Evolutionary conservation across 768 basidiomycete genomes (phyloP).

Genomic region (Lactifluus rugatus): DNA sequence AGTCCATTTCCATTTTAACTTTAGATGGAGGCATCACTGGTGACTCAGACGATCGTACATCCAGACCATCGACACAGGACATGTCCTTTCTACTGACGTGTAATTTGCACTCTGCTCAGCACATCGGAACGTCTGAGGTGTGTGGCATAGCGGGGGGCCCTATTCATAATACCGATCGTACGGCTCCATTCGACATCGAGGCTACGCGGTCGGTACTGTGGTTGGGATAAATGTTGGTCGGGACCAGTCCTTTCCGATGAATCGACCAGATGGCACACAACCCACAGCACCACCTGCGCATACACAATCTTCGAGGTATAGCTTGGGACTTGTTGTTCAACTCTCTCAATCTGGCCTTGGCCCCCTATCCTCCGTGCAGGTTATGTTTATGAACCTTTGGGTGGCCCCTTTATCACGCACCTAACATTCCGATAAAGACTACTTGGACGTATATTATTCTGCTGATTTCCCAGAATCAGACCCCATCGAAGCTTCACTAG

Average conservation of each 20-base stretch:
- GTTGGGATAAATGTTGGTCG: not conserved
- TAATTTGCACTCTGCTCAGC: not conserved
- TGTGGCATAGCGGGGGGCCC: not conserved
- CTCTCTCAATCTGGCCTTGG: not conserved
- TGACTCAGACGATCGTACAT: not conserved
- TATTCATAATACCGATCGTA: not conserved
- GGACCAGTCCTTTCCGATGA: not conserved
- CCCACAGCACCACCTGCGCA: not conserved
- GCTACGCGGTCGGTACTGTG: not conserved
- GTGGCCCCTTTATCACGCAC: not conserved
- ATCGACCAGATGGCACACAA: not conserved
- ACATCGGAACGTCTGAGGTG: not conserved
- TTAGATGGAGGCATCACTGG: not conserved
- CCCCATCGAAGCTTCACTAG: not conserved
- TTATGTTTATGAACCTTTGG: not conserved
- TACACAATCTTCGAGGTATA: not conserved
- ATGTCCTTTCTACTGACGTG: not conserved
- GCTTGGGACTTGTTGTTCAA: not conserved
- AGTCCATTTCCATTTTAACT: not conserved
- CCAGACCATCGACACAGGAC: not conserved
- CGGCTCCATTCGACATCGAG: conserved; percentile 3
- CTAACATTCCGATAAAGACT: not conserved
- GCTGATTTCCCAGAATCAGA: not conserved
- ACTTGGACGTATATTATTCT: not conserved
- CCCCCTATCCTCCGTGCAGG: conserved; percentile 1